Evolutionary conservation across 1,284 basidiomycete species (phyloP).

Genomic region (Xerocomus amazonicus): DNA sequence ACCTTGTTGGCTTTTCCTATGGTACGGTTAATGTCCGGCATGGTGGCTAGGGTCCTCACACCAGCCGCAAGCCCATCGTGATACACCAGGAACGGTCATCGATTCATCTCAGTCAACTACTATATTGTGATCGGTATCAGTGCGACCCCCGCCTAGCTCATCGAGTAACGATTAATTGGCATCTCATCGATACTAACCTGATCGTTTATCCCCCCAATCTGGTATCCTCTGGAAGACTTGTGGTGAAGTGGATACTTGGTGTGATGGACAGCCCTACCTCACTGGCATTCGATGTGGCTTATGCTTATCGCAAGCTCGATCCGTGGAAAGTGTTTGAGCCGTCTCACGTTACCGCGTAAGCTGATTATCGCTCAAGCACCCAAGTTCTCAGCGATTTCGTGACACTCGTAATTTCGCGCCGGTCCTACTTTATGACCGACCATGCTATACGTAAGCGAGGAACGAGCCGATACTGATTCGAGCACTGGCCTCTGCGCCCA

Average conservation of each 20-base stretch:
- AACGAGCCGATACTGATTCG: not conserved
- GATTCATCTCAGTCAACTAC: not conserved
- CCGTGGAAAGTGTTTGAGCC: not conserved
- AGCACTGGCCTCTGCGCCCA: not conserved
- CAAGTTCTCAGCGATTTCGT: not conserved
- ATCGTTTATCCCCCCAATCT: no score
- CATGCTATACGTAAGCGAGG: slow-evolving; percentile 1
- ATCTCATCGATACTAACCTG: not conserved
- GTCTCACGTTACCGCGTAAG: not conserved
- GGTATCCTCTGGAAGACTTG: not conserved
- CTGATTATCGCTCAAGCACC: slow-evolving; percentile 6
- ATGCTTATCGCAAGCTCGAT: not conserved
- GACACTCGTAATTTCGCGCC: slow-evolving; percentile 1
- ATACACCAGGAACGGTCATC: not conserved
- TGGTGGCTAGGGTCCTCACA: not conserved
- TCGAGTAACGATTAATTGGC: not conserved
- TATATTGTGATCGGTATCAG: not conserved
- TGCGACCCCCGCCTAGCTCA: not conserved
- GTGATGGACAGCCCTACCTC: no score
- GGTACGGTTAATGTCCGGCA: not conserved
- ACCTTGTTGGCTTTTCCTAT: not conserved
- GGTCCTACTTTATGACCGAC: not conserved
- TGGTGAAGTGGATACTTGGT: no score
- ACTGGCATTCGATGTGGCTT: not conserved
- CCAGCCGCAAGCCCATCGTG: slow-evolving; percentile 2